Base-by-base conservation (phyloP, 176 grass and related monocot genomes). In the Avena insularis region DNA sequence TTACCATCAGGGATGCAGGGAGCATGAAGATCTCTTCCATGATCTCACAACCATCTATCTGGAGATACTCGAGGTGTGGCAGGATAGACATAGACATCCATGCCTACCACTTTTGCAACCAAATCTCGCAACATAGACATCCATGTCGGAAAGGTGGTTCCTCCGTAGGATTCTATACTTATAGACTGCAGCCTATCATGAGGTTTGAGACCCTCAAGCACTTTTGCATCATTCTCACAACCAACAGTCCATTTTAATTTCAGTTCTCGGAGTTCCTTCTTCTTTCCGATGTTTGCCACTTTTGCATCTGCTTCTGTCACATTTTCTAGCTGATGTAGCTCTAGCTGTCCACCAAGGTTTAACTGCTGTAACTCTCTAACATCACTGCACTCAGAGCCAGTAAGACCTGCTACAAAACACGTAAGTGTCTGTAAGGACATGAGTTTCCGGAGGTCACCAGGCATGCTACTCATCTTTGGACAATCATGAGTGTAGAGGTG, bases 371-470 rank as follows among this genome's bases (percentile, higher is more conserved):
- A 36, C 19, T 17, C 84, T 76, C 14, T 1, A 20, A 80, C 67
- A 77, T 35, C 58, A 1, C 79, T 19, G 9, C 66, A 80, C 19
- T 49, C 40, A n/a, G 60, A 27, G 53, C 45, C 8, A 33, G 5
- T 9, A 16, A 0, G 31, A 9, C 82, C 67, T 1, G 82, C 23
- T 23, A 83, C 49, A 47, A 82, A 92, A 16, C 2, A 53, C 0
- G 90, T 77, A 8, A 91, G 47, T 8, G 4, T 85, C 20, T 81
- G 65, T 4, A 89, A 33, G n/a, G 16, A n/a, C 13, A 12, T 19
- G 29, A 89, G 53, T 20, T 83, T 49, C 2, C 71, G 40, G 8
- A 88, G 23, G 19, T 64, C 55, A 19, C 15, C 2, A 9, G 86
- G 86, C 86, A 88, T 84, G 23, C 55, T 65, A 1, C 1, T 48